Conservation (phyloP, 768 basidiomycete species). For the Tephrocybe sp. region DNA sequence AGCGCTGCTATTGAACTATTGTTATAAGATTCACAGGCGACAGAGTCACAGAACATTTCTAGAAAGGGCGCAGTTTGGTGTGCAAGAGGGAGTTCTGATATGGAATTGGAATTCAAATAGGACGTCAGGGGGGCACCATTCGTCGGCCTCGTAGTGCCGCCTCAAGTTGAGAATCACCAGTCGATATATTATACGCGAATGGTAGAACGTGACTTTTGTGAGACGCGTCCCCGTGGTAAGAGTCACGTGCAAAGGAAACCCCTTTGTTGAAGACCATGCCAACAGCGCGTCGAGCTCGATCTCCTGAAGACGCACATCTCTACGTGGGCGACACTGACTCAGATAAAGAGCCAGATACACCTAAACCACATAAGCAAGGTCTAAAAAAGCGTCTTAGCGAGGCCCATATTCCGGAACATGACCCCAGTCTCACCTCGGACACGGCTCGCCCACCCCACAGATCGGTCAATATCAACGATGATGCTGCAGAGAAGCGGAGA, state of each 20-base stretch:
- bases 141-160: too few species aligned
- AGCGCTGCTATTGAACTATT: too few species aligned
- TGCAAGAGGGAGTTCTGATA: too few species aligned
- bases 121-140: too few species aligned
- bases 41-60: too few species aligned
- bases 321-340: conserved; percentile 37
- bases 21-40: too few species aligned
- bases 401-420: conserved; percentile 42
- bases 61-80: too few species aligned
- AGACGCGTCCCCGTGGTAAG: conserved; percentile 17
- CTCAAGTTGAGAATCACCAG: too few species aligned
- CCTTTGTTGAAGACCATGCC: conserved; percentile 43
- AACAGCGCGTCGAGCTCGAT: conserved; percentile 37
- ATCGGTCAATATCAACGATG: conserved; percentile 71
- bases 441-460: conserved; percentile 37
- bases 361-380: conserved; percentile 34
- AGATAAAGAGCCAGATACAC: conserved; percentile 38
- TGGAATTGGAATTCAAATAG: too few species aligned
- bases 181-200: too few species aligned
- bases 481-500: conserved; percentile 81
- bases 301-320: conserved; percentile 31
- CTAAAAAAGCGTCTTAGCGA: conserved; percentile 66
- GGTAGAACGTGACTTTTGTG: too few species aligned
- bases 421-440: conserved; percentile 38
- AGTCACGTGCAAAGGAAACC: conserved; percentile 34